These are phyloP conservation scores for Kondoa subrosea DNA, from an alignment of 768 basidiomycete genomes.

Conservation along the genomic window DNA sequence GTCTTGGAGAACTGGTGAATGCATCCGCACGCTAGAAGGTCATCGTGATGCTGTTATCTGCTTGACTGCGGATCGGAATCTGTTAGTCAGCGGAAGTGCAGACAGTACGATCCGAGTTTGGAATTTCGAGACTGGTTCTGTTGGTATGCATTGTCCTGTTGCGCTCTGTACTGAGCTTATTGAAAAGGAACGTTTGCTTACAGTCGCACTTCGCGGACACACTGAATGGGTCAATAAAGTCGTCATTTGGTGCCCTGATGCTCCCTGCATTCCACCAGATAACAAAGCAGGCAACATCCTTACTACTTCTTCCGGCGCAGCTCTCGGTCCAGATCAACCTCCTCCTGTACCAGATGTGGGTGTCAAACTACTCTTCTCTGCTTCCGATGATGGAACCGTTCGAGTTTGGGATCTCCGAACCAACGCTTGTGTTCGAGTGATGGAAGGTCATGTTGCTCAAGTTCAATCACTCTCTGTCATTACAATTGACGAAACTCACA, in stretches of 20 bases:
- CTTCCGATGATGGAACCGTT: constrained; percentile 84
- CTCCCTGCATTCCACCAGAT: constrained; percentile 17
- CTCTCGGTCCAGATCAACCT: background rate
- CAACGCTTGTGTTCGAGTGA: constrained; percentile 62
- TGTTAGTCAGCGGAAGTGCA: constrained; percentile 80
- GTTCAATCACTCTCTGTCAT: constrained; percentile 79
- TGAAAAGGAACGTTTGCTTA: background rate
- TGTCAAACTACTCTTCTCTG: constrained; percentile 93
- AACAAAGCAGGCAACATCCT: background rate
- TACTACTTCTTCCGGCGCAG: background rate
- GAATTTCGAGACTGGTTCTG: background rate
- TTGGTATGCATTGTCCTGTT: constrained; percentile 1
- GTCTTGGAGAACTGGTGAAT: constrained; percentile 83
- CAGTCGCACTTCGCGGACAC: constrained; percentile 78
- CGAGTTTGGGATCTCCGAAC: constrained; percentile 79
- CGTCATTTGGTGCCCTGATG: constrained; percentile 58
- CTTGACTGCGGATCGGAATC: constrained; percentile 75
- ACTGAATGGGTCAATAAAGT: constrained; percentile 93
- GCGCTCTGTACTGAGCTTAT: constrained; percentile 39
- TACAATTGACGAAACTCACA: constrained; percentile 34
- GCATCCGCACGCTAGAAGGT: constrained; percentile 70
- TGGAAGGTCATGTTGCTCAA: constrained; percentile 80
- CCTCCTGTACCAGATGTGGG: constrained; percentile 28
- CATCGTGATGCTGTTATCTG: constrained; percentile 84
- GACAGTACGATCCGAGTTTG: constrained; percentile 90